These are phyloP conservation scores for Torulaspora maleeae DNA, from an alignment of 805 yeast species.

Conservation along the genomic window DNA sequence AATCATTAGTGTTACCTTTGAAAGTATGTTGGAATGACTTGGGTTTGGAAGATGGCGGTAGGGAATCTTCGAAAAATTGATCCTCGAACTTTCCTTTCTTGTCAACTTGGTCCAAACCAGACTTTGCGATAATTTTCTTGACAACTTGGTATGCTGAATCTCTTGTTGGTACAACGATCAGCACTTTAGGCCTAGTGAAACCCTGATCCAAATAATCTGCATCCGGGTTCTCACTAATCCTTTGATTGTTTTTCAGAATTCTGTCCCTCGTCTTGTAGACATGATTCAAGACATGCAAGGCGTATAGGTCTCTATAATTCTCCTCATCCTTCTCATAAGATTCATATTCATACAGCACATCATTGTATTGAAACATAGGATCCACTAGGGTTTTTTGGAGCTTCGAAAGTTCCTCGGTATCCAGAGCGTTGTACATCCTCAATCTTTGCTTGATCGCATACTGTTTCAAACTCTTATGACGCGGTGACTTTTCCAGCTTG, in stretches of 20 bases:
- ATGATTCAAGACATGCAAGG: conserved; percentile 75
- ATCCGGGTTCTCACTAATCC: conserved; percentile 42
- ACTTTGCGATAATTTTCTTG: conserved; percentile 51
- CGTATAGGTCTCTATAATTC: conserved; percentile 57
- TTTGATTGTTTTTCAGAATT: conserved; percentile 71
- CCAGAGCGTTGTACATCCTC: conserved; percentile 29
- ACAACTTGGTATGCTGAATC: conserved; percentile 69
- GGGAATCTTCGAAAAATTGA: conserved; percentile 58
- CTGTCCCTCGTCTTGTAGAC: conserved; percentile 80
- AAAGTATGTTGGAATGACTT: conserved; percentile 76
- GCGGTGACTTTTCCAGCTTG: conserved; percentile 21
- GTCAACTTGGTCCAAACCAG: conserved; percentile 72
- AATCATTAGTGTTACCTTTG: conserved; percentile 87
- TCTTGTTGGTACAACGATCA: conserved; percentile 80
- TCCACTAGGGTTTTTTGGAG: conserved; percentile 53
- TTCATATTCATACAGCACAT: conserved; percentile 57
- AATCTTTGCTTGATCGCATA: conserved; percentile 47
- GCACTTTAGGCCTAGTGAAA: conserved; percentile 85
- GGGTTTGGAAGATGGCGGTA: conserved; percentile 56
- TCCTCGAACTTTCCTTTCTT: conserved; percentile 68
- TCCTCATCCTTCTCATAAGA: conserved; percentile 44
- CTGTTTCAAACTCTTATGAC: conserved; percentile 26
- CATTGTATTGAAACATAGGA: conserved; percentile 69
- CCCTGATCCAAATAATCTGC: conserved; percentile 87
- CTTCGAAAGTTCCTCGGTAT: conserved; percentile 33